These are phyloP conservation scores for Thermoascus crustaceus DNA, from an alignment of 2,329 filamentous ascomycete genomes.

Conservation along the genomic window DNA sequence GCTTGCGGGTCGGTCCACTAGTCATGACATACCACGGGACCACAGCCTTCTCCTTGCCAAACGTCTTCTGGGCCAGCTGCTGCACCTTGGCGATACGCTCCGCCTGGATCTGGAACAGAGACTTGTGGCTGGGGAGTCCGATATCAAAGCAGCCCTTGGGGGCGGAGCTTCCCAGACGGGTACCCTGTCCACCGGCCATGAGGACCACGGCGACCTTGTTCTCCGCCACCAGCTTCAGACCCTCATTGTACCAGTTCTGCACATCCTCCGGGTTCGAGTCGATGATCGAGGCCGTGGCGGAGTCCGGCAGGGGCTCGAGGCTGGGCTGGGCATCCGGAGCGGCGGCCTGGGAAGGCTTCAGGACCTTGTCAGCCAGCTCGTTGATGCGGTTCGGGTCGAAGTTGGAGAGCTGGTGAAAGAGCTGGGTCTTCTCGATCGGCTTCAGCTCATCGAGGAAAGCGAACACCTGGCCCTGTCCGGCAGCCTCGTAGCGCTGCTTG, in stretches of 20 bases:
- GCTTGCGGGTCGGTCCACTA: conserved; percentile 81
- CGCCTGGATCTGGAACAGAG: conserved; percentile 94
- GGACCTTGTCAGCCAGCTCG: conserved; percentile 69
- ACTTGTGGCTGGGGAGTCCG: conserved; percentile 84
- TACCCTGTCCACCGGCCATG: conserved; percentile 96
- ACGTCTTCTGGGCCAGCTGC: conserved; percentile 65
- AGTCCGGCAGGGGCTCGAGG: conserved; percentile 81
- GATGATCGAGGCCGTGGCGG: conserved; percentile 80
- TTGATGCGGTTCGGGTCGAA: conserved; percentile 87
- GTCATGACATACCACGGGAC: conserved; percentile 99
- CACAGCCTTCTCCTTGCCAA: conserved; percentile 51
- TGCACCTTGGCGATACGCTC: conserved; percentile 87
- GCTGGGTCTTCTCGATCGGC: conserved; percentile 61
- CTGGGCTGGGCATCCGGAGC: conserved; percentile 42
- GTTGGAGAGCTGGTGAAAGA: conserved; percentile 72
- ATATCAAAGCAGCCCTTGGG: conserved; percentile 98
- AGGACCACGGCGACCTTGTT: conserved; percentile 78
- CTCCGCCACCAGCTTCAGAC: conserved; percentile 56
- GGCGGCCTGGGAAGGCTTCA: conserved; percentile 63
- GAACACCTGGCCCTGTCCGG: conserved; percentile 74
- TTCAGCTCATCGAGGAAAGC: conserved; percentile 77
- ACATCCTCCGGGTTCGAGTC: conserved; percentile 75
- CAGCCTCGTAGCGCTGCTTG: conserved; percentile 63
- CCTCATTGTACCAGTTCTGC: conserved; percentile 70
- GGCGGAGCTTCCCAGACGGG: conserved; percentile 83